Conservation (phyloP, 768 basidiomycete species). For the Mrakia blollopis region DNA sequence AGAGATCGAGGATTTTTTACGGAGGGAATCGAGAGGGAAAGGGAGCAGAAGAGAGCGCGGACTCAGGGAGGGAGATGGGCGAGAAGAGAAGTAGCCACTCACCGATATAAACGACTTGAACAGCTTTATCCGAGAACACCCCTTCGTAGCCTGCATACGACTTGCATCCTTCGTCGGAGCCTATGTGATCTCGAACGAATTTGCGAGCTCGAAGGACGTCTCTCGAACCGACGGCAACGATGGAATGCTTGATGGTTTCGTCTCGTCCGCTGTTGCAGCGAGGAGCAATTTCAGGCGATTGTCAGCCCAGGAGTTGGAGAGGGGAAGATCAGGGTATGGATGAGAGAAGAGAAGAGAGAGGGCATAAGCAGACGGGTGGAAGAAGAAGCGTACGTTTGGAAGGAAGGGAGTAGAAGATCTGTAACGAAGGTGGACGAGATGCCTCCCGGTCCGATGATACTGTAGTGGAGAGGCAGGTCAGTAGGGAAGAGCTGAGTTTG, state of each 20-base stretch:
- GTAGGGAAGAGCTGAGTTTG: neutral
- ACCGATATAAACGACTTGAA: constrained; percentile 13
- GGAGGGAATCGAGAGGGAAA: too few relatives aligned
- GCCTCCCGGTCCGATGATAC: constrained; percentile 16
- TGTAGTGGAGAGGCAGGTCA: neutral
- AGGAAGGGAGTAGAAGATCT: constrained; percentile 23
- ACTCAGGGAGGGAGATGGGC: neutral
- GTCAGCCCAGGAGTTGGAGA: too few relatives aligned
- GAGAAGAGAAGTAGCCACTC: neutral
- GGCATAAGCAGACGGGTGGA: too few relatives aligned
- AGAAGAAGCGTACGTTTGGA: neutral
- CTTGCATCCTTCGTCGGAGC: neutral
- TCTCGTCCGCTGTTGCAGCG: constrained; percentile 19
- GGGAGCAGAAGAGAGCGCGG: too few relatives aligned
- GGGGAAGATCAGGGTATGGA: neutral
- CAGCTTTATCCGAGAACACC: neutral
- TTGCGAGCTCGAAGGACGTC: too few relatives aligned
- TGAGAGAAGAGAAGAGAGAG: constrained; percentile 31
- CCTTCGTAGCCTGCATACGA: neutral
- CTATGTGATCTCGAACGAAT: neutral
- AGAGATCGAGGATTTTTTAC: neutral
- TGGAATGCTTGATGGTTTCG: constrained; percentile 26
- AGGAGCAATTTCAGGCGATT: neutral
- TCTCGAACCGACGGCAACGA: neutral
- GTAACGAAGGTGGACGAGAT: constrained; percentile 31